Conservation (phyloP, 2,329 filamentous ascomycete species). For the Fusarium coffeatum region DNA sequence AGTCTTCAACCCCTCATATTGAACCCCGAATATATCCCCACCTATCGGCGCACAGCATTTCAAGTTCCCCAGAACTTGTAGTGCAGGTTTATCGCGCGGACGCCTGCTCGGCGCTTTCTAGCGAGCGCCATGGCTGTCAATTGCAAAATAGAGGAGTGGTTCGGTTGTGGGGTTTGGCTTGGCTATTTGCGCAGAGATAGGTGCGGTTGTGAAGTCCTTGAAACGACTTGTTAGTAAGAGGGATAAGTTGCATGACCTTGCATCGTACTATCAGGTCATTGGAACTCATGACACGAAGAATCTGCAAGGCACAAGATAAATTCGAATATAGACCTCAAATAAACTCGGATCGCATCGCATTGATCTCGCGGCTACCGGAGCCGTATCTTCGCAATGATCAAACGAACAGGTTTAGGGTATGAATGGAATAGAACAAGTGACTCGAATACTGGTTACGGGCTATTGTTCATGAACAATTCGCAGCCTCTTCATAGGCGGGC, state of each 20-base stretch:
- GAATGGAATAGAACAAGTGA: background rate
- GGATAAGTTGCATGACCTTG: background rate
- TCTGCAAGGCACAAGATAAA: background rate
- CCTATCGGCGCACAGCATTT: conserved; percentile 41
- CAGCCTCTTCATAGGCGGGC: background rate
- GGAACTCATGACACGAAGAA: conserved; percentile 16
- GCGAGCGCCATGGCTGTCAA: conserved; percentile 17
- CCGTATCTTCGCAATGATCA: background rate
- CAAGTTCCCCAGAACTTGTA: conserved; percentile 27
- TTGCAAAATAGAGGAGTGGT: conserved; percentile 1
- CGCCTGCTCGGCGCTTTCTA: conserved; percentile 26
- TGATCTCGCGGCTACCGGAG: background rate
- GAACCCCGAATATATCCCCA: conserved; percentile 43
- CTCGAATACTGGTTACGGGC: background rate
- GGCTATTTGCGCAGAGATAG: conserved; percentile 15
- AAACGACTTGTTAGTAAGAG: background rate
- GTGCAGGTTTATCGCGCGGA: conserved; percentile 25
- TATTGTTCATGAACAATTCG: background rate
- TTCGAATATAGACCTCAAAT: background rate
- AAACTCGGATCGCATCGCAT: background rate
- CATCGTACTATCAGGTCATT: background rate
- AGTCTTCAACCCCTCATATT: conserved; percentile 24
- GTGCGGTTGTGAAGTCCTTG: conserved; percentile 29
- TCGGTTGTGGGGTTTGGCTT: conserved; percentile 24
- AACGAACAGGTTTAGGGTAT: background rate